Conservation (phyloP, 2,329 filamentous ascomycete genomes). For the Drechslerella stenobrocha region DNA sequence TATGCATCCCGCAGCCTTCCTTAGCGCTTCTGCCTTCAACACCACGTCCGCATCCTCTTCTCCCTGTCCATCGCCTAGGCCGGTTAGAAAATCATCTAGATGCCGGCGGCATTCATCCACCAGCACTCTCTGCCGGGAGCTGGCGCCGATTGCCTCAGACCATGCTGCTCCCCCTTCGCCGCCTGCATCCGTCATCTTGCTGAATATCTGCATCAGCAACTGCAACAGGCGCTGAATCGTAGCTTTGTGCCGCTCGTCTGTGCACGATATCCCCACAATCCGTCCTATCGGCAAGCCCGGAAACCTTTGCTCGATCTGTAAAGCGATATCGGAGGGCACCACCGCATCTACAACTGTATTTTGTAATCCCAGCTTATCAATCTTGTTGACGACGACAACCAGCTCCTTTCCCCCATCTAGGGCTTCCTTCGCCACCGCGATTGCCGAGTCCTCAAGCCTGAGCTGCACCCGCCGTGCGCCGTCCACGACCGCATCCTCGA, state of each 20-base stretch:
- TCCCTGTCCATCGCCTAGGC: conserved; percentile 55
- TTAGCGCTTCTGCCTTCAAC: conserved; percentile 83
- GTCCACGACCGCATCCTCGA: conserved; percentile 61
- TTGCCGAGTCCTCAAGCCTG: conserved; percentile 49
- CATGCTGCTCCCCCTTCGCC: conserved; percentile 69
- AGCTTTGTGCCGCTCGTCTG: conserved; percentile 21
- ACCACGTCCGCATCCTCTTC: conserved; percentile 74
- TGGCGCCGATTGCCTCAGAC: conserved; percentile 85
- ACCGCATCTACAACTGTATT: conserved; percentile 33
- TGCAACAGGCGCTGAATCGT: conserved; percentile 65
- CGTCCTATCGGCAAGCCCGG: conserved; percentile 15
- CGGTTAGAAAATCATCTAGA: conserved; percentile 73
- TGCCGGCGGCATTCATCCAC: conserved; percentile 72
- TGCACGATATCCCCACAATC: conserved; percentile 42
- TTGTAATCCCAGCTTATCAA: conserved; percentile 56
- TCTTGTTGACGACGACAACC: conserved; percentile 67
- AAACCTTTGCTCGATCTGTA: conserved; percentile 5
- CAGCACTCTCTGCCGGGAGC: conserved; percentile 82
- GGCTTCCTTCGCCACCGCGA: conserved; percentile 59
- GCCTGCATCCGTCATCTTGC: conserved; percentile 66
- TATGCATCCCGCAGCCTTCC: conserved; percentile 76
- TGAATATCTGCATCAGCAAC: conserved; percentile 70
- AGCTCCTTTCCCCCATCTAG: conserved; percentile 60
- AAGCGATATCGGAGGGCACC: neutral
- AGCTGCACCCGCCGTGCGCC: conserved; percentile 44